phyloP scores from a whole-genome alignment of 371 early-diverging fungal genomes.

The Mucor ambiguus region DNA sequence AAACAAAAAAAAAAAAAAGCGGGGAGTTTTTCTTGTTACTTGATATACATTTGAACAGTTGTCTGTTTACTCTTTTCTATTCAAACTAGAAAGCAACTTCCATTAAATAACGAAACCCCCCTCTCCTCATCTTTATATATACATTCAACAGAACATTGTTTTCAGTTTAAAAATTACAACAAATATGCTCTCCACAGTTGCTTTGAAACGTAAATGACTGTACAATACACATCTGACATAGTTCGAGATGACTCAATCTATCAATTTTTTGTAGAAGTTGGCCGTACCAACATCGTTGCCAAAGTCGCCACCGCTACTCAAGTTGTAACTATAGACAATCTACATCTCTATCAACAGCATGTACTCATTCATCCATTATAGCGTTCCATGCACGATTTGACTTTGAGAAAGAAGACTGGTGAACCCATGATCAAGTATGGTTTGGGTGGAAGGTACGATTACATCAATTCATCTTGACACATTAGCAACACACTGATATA shows the following conservation, averaged over 20 bases:
- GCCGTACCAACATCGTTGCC: conserved; percentile 31
- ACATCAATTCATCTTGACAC: neutral
- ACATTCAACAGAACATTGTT: neutral
- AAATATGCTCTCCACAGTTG: conserved; percentile 29
- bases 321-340: conserved; percentile 25
- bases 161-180: neutral
- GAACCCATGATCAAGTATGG: conserved; percentile 70
- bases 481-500: neutral
- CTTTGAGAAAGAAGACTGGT: conserved; percentile 69
- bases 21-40: conserved; percentile 1
- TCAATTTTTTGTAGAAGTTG: conserved; percentile 29
- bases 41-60: neutral
- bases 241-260: neutral
- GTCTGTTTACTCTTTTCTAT: neutral
- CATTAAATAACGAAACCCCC: conserved; percentile 7
- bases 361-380: conserved; percentile 17
- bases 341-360: neutral
- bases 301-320: conserved; percentile 28
- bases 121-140: conserved; percentile 3
- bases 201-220: conserved; percentile 28
- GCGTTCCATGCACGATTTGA: conserved; percentile 71
- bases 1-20: neutral
- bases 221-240: neutral
- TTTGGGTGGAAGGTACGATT: conserved; percentile 68
- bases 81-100: neutral